Evolutionary conservation across 371 early-diverging fungal species (phyloP), one percentile per base, ranked within the genome.

Genomic region (Actinomortierella wolfii): DNA sequence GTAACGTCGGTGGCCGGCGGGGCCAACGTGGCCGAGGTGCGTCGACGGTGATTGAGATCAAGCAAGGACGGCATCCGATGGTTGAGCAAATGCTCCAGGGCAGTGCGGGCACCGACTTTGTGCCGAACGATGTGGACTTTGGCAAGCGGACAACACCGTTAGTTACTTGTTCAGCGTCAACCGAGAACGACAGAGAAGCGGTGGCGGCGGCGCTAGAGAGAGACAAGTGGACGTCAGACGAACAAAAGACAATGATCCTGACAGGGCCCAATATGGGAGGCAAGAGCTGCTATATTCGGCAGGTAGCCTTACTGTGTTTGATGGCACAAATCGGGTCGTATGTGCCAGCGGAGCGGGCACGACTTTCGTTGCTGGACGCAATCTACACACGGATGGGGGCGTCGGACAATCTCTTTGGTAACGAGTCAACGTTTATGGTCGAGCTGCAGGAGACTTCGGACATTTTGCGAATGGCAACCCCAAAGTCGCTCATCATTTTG

Each of bases 371-470:
- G 3, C 89, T 96, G 17, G 96, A 99, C 70, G 83, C 86, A 13
- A 85, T 99, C n/a, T 98, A 92, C 60, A 88, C 96, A 40, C 84
- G 99, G 48, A 75, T 79, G 83, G 94, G 94, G 0, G 89, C 92
- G 0, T 86, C 88, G 13, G 94, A 94, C 62, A 89, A 91, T 50
- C 66, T 81, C 42, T 74, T 77, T 45, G 85, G 85, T 23, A 88
- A 96, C 39, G 91, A 94, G 59, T 96, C 96, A 8, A 99, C 99
- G 0, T 99, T 99, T 76, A 97, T 99, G 96, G 92, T 96, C 6
- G 99, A 99, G 79, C 96, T 99, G 96, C 79, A 81, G 20, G 99
- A 99, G 76, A 93, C 97, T 0, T 93, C 96, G 0, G 84, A 87
- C n/a, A 98, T 99, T 41, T 79, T 97, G 34, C 81, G 83, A 40